Evolutionary conservation across 129 eudicot species (phyloP).

Genomic region (Calendula officinalis): DNA sequence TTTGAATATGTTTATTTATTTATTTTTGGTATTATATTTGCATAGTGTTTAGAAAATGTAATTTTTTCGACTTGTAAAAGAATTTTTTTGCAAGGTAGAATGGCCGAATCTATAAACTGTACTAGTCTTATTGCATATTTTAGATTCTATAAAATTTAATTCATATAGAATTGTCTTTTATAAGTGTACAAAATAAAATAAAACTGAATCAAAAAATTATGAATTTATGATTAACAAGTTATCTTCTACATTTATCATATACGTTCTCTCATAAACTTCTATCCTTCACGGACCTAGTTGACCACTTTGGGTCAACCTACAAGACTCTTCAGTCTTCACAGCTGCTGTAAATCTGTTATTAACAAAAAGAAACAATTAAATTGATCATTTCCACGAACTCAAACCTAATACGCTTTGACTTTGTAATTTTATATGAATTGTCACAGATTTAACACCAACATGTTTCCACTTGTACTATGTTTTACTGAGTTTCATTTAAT

Average conservation of each 20-base stretch:
- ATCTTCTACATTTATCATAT: too few relatives aligned
- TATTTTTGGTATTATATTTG: conserved; percentile 4
- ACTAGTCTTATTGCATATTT: too few relatives aligned
- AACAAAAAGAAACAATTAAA: neutral
- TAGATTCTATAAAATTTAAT: too few relatives aligned
- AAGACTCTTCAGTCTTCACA: conserved; percentile 58
- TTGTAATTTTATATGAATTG: neutral
- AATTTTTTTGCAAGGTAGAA: conserved; percentile 21
- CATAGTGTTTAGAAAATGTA: conserved; percentile 26
- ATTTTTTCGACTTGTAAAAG: conserved; percentile 16
- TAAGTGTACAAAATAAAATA: too few relatives aligned
- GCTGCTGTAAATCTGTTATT: conserved; percentile 55
- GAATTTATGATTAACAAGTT: too few relatives aligned
- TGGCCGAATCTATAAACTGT: conserved; percentile 12
- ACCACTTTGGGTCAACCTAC: conserved; percentile 61
- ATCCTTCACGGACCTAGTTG: too few relatives aligned
- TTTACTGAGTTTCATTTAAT: neutral
- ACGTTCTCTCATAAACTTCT: too few relatives aligned
- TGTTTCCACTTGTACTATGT: neutral
- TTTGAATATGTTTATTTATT: conserved; percentile 3
- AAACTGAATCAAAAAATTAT: too few relatives aligned
- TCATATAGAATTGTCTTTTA: too few relatives aligned
- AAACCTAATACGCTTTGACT: neutral
- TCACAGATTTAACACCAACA: neutral
- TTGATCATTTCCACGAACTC: too few relatives aligned